These are phyloP conservation scores for Neofusicoccum kwambonambiense DNA, from an alignment of 2,329 filamentous ascomycete genomes.

Conservation along the genomic window DNA sequence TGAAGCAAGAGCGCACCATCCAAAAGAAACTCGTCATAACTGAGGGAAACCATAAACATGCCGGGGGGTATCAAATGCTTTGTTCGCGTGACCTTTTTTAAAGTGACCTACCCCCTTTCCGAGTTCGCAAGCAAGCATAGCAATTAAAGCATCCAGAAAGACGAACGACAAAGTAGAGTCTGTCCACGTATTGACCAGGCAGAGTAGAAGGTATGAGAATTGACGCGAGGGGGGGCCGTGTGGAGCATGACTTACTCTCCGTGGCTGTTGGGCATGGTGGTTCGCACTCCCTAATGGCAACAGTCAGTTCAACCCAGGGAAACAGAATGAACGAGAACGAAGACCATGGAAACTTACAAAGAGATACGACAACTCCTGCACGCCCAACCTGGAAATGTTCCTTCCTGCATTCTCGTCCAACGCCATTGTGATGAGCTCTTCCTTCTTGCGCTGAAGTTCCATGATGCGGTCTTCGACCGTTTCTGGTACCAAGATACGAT, in stretches of 20 bases:
- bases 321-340: neutral
- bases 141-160: neutral
- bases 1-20: no score
- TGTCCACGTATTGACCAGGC: neutral
- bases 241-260: neutral
- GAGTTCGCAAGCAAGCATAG: neutral
- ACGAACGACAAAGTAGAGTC: neutral
- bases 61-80: neutral
- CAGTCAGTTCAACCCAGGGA: neutral
- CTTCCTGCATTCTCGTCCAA: conserved; percentile 72
- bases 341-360: conserved; percentile 46
- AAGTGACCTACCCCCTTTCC: no score
- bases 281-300: neutral
- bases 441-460: conserved; percentile 74
- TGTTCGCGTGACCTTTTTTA: neutral
- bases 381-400: conserved; percentile 64
- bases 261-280: neutral
- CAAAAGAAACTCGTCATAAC: neutral
- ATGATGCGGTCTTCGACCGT: conserved; percentile 90
- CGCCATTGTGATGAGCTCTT: conserved; percentile 71
- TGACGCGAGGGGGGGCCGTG: neutral
- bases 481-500: conserved; percentile 71
- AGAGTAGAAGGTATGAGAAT: neutral
- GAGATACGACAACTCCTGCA: conserved; percentile 67
- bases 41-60: neutral